phyloP scores from a whole-genome alignment of 371 early-diverging fungal species.

The Mortierella sp. region DNA sequence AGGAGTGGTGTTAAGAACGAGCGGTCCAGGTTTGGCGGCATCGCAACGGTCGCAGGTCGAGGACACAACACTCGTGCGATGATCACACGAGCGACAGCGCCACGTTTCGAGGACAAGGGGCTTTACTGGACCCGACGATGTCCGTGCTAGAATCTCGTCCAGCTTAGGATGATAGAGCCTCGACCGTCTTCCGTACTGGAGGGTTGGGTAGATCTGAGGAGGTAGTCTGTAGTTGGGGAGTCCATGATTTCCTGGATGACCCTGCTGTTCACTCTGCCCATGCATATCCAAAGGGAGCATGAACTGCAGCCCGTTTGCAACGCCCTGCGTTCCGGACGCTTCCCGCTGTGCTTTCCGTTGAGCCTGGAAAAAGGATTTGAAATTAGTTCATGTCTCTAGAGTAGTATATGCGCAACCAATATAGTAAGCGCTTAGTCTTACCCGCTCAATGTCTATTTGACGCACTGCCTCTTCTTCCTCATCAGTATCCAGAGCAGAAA shows the following conservation, averaged over 20 bases:
- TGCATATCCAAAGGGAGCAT: neutral
- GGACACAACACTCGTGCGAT: neutral
- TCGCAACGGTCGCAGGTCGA: slow-evolving; percentile 9
- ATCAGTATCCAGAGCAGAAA: slow-evolving; percentile 41
- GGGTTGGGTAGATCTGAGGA: slow-evolving; percentile 36
- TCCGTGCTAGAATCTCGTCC: slow-evolving; percentile 33
- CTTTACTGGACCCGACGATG: slow-evolving; percentile 5
- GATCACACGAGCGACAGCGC: slow-evolving; percentile 16
- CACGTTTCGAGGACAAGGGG: neutral
- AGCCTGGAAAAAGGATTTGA: neutral
- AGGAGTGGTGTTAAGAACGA: slow-evolving; percentile 5
- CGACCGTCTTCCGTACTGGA: slow-evolving; percentile 16
- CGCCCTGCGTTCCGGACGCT: neutral
- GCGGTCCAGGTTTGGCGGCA: slow-evolving; percentile 3
- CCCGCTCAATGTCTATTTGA: slow-evolving; percentile 4
- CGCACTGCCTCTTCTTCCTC: slow-evolving; percentile 33
- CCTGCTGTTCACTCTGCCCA: neutral
- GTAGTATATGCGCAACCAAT: no score
- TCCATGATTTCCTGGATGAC: neutral
- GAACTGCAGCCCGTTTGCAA: neutral
- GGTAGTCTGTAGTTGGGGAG: slow-evolving; percentile 4
- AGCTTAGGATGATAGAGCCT: slow-evolving; percentile 26
- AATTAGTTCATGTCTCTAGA: neutral
- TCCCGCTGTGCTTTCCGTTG: slow-evolving; percentile 3
- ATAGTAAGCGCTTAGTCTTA: neutral